Conservation (phyloP, 495 filamentous ascomycete species). For the Terfezia boudieri region DNA sequence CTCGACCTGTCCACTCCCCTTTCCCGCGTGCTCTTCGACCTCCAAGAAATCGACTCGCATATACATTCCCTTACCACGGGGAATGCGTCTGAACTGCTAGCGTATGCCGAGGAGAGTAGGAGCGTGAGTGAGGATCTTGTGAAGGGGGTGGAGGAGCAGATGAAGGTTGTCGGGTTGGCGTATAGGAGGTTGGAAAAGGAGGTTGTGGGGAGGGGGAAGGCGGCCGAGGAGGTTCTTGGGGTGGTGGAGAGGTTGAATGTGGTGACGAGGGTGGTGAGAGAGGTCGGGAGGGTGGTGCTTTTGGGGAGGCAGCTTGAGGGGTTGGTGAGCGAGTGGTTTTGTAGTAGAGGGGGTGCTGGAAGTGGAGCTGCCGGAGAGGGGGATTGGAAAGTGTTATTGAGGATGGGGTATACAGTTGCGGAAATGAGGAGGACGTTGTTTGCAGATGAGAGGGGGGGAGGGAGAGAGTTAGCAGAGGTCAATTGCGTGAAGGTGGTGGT, state of each 20-base stretch:
- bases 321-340: background rate
- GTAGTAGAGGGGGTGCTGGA: slow-evolving; percentile 7
- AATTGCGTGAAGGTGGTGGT: slow-evolving; percentile 19
- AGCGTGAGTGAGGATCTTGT: slow-evolving; percentile 64
- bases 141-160: slow-evolving; percentile 77
- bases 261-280: slow-evolving; percentile 58
- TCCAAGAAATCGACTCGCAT: slow-evolving; percentile 91
- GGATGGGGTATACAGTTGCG: slow-evolving; percentile 2
- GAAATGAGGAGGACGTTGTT: background rate
- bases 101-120: slow-evolving; percentile 49
- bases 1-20: slow-evolving; percentile 46
- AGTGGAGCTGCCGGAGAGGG: slow-evolving; percentile 4
- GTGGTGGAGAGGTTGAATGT: slow-evolving; percentile 70
- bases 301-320: slow-evolving; percentile 28
- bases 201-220: slow-evolving; percentile 75
- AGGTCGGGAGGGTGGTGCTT: slow-evolving; percentile 43
- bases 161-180: slow-evolving; percentile 89
- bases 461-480: slow-evolving; percentile 11
- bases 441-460: slow-evolving; percentile 5
- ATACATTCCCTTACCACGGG: slow-evolving; percentile 75
- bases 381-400: slow-evolving; percentile 12
- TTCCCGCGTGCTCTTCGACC: slow-evolving; percentile 64
- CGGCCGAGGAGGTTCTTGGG: slow-evolving; percentile 83
- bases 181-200: slow-evolving; percentile 86
- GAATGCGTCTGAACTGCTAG: slow-evolving; percentile 32